Evolutionary conservation across 768 basidiomycete species (phyloP).

Genomic region (Mycena galericulata): DNA sequence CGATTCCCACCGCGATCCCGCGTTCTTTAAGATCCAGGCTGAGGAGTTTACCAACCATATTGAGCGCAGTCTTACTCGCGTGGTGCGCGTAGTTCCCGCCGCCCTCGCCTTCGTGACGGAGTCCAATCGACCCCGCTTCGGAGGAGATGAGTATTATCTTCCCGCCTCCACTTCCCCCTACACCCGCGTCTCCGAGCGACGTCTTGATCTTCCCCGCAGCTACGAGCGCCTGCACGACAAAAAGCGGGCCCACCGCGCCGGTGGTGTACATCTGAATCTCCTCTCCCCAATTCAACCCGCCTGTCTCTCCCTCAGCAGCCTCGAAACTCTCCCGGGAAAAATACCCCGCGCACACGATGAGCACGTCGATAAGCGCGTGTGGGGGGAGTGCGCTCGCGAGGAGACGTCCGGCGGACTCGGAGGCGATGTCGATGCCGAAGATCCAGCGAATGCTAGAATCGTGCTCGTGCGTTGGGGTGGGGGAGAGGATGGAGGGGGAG

Average conservation of each 20-base stretch:
- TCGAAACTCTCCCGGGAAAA: conserved; percentile 47
- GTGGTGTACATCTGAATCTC: conserved; percentile 60
- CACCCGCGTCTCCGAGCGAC: not conserved
- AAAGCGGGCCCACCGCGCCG: conserved; percentile 57
- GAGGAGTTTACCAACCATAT: conserved; percentile 61
- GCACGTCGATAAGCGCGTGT: conserved; percentile 44
- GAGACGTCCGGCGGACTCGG: conserved; percentile 48
- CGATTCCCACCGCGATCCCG: conserved; percentile 54
- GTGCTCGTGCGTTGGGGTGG: too few species aligned
- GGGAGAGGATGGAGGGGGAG: too few species aligned
- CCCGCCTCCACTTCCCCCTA: conserved; percentile 4
- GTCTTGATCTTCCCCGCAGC: conserved; percentile 26
- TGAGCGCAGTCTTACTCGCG: conserved; percentile 59
- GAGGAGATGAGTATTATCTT: conserved; percentile 59
- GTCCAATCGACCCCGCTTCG: conserved; percentile 58
- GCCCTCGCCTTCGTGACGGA: conserved; percentile 58
- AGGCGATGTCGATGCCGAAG: conserved; percentile 49
- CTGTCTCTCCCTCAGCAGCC: conserved; percentile 42
- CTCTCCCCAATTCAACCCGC: too few species aligned
- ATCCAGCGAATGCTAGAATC: conserved; percentile 48
- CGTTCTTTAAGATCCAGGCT: conserved; percentile 52
- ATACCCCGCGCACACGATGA: conserved; percentile 52
- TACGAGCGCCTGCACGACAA: conserved; percentile 42
- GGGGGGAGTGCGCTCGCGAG: conserved; percentile 48
- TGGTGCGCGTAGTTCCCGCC: conserved; percentile 64